Percentiles rank a stretch among this genome's conserved stretches.
phyloP scores from a whole-genome alignment of 495 filamentous ascomycete species.

The Glonium stellatum region DNA sequence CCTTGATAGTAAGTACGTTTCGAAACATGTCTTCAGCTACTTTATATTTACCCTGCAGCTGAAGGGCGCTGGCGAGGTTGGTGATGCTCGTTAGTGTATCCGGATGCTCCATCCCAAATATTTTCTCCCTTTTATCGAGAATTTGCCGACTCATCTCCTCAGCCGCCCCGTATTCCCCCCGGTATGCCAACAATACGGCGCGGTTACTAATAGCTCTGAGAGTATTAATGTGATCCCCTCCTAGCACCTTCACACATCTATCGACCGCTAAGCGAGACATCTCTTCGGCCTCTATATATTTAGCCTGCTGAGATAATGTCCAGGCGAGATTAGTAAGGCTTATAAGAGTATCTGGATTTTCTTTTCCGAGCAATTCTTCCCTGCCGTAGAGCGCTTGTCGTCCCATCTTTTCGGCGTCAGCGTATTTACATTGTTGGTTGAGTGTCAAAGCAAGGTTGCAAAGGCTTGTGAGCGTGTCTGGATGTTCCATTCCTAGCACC shows the following conservation, averaged over 20 bases:
- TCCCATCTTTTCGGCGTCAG: neutral
- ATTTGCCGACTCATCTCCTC: neutral
- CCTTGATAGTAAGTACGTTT: neutral
- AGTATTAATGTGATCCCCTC: slow-evolving; percentile 23
- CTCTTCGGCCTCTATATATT: slow-evolving; percentile 20
- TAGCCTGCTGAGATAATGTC: slow-evolving; percentile 4
- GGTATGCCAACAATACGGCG: neutral
- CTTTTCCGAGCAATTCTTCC: too few relatives aligned
- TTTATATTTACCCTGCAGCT: neutral
- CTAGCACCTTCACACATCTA: slow-evolving; percentile 10
- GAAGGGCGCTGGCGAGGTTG: too few relatives aligned
- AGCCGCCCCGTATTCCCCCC: neutral
- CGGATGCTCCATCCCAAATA: neutral
- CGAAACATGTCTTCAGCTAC: neutral
- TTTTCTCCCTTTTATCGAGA: neutral
- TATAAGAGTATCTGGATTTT: too few relatives aligned
- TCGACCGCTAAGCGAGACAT: slow-evolving; percentile 18
- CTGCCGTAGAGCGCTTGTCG: too few relatives aligned
- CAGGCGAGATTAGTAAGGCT: neutral
- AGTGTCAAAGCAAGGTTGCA: neutral
- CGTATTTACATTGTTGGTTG: neutral
- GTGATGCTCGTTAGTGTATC: too few relatives aligned
- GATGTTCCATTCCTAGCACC: slow-evolving; percentile 12
- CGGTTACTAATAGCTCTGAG: slow-evolving; percentile 18
- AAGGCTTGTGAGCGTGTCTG: slow-evolving; percentile 4